Conservation (phyloP, 73 alveolate genomes). For the Paraurostyla sp. region DNA sequence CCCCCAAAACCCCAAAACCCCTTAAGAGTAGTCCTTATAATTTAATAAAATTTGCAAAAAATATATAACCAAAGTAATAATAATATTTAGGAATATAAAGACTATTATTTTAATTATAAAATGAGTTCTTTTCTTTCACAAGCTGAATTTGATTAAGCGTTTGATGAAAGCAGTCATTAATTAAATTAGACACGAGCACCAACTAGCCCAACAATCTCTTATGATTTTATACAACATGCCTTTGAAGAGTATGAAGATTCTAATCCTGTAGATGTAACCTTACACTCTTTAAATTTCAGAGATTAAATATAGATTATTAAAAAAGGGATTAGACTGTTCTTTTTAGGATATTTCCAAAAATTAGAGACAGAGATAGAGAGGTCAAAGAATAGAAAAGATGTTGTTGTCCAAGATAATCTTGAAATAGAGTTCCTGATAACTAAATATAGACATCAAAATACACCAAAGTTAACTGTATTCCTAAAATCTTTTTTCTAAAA, state of each 20-base stretch:
- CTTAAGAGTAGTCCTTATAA: too few species aligned
- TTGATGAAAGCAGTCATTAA: neutral
- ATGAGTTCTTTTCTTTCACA: neutral
- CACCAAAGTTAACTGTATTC: conserved; percentile 15
- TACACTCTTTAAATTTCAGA: neutral
- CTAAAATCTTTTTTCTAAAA: conserved; percentile 4
- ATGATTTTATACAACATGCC: conserved; percentile 61
- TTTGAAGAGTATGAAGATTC: conserved; percentile 28
- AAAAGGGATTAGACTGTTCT: neutral
- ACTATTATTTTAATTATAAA: neutral
- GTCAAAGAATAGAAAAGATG: neutral
- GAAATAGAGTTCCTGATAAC: neutral
- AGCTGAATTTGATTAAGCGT: neutral
- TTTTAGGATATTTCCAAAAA: conserved; percentile 24
- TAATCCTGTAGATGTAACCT: neutral
- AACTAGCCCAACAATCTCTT: neutral
- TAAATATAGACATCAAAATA: conserved; percentile 33
- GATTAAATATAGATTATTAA: neutral
- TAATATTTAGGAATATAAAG: neutral
- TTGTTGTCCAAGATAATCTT: neutral
- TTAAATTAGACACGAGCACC: neutral
- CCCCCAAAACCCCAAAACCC: conserved; percentile 33
- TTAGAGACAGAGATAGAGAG: too few species aligned
- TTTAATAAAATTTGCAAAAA: too few species aligned
- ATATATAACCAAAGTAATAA: neutral